Percentiles rank a stretch among this genome's conserved stretches.
These are phyloP conservation scores for Candida odintsovae DNA, from an alignment of 805 yeast species.

Conservation along the genomic window DNA sequence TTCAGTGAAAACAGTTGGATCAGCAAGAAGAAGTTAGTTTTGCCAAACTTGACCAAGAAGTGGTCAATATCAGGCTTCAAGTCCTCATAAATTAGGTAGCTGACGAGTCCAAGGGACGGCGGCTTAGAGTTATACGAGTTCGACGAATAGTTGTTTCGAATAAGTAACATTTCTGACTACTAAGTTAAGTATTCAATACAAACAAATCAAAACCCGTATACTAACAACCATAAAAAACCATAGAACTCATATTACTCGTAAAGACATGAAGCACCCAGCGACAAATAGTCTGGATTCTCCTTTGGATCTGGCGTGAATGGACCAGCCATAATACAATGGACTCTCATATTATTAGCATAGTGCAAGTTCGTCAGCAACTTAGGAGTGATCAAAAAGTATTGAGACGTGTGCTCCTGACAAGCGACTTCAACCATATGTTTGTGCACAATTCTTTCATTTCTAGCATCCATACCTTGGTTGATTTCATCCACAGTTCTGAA, in stretches of 20 bases:
- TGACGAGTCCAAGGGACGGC: too few relatives aligned
- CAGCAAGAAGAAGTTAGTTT: too few relatives aligned
- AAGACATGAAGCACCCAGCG: constrained; percentile 30
- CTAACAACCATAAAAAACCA: too few relatives aligned
- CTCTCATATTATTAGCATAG: constrained; percentile 74
- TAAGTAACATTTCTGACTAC: too few relatives aligned
- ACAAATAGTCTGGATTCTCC: constrained; percentile 24
- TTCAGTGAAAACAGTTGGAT: too few relatives aligned
- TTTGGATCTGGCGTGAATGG: constrained; percentile 37
- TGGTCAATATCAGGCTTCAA: too few relatives aligned
- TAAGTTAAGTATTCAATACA: too few relatives aligned
- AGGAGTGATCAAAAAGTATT: constrained; percentile 90
- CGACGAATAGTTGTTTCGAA: too few relatives aligned
- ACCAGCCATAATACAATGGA: constrained; percentile 77
- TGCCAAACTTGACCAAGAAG: too few relatives aligned
- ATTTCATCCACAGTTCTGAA: constrained; percentile 96
- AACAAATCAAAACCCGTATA: too few relatives aligned
- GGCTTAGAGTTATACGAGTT: too few relatives aligned
- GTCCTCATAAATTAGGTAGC: too few relatives aligned
- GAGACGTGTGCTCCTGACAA: constrained; percentile 58
- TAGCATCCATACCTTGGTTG: constrained; percentile 97
- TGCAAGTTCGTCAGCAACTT: constrained; percentile 74
- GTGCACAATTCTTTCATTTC: constrained; percentile 84
- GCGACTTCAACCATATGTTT: constrained; percentile 84
- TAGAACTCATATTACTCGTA: constrained; percentile 3